These are phyloP conservation scores for Heliophila coronopifolia DNA, from an alignment of 441 rosid species.

Conservation along the genomic window DNA sequence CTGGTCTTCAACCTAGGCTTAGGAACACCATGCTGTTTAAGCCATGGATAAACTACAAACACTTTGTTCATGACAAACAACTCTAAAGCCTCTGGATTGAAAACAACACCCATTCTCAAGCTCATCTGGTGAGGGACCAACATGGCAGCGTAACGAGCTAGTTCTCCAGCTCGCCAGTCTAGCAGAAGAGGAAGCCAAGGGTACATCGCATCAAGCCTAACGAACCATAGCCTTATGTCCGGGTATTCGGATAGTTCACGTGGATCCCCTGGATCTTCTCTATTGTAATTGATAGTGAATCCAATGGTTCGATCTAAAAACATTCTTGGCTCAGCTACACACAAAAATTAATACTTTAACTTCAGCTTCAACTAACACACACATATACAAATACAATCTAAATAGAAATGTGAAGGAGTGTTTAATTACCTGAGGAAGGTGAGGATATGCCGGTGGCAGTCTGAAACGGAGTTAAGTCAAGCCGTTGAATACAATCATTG, in stretches of 20 bases:
- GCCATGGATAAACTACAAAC: conserved; percentile 60
- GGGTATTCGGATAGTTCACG: conserved; percentile 79
- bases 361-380: not conserved
- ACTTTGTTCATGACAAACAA: conserved; percentile 69
- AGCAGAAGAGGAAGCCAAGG: conserved; percentile 81
- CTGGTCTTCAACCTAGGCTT: conserved; percentile 65
- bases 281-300: conserved; percentile 54
- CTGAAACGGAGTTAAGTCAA: conserved; percentile 71
- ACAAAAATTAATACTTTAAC: no score
- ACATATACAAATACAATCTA: not conserved
- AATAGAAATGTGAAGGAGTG: not conserved
- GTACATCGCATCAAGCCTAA: conserved; percentile 68
- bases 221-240: conserved; percentile 81
- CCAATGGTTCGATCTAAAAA: conserved; percentile 66
- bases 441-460: conserved; percentile 54
- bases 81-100: conserved; percentile 83
- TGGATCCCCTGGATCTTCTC: conserved; percentile 61
- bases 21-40: conserved; percentile 48
- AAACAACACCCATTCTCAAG: conserved; percentile 75
- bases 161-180: conserved; percentile 88
- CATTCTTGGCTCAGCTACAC: conserved; percentile 48
- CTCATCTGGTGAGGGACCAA: conserved; percentile 93
- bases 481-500: conserved; percentile 38
- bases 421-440: conserved; percentile 49
- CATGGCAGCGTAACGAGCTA: conserved; percentile 47